Evolutionary conservation across 352 stramenopile genomes (phyloP), one percentile per base, ranked within the genome.

Genomic region (Phytophthora pini): DNA sequence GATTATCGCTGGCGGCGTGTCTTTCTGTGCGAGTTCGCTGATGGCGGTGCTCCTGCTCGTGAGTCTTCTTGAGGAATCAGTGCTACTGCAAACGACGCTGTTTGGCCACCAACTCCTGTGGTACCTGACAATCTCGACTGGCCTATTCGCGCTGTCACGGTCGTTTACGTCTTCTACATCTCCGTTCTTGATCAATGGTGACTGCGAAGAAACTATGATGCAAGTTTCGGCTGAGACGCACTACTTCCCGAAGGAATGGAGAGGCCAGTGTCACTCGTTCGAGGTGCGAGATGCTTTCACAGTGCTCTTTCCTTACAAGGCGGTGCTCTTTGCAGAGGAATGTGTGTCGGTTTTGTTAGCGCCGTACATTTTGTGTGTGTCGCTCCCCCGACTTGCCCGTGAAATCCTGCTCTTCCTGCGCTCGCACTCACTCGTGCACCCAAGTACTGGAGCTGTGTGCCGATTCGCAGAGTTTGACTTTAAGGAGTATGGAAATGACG

Each of bases 381-480:
- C 96, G 24, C 85, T 99, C 17, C 96, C 96, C 1, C 72, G 76
- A 26, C 94, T 88, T 62, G 88, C 97, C 15, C 80, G 90, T 13
- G 81, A 95, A 24, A 92, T 99, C 24, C 86, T 98, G 43, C 76
- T 97, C 9, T 99, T 99, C 76, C 83, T 99, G 36, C 80, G 92
- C 40, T 89, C 93, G 8, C 94, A 98, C 59, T 98, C 95, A 46
- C 72, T 97, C 12, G 85, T 97, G 60, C 80, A 99, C 13, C 84
- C 96, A 3, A 93, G 95, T 53, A 86, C 96, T 17, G 97, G 97
- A 20, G 90, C 98, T 24, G 92, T 99, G 10, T 99, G 97, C 74
- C 95, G 96, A 27, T 95, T 93, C 61, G 87, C 91, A 31, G 95
- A 97, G 47, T 99, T 99, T 75, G 96, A 99, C 72, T 99, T 99